Evolutionary conservation across 768 basidiomycete species (phyloP), one percentile per base, ranked within the genome.

Genomic region (Rubroboletus satanas): DNA sequence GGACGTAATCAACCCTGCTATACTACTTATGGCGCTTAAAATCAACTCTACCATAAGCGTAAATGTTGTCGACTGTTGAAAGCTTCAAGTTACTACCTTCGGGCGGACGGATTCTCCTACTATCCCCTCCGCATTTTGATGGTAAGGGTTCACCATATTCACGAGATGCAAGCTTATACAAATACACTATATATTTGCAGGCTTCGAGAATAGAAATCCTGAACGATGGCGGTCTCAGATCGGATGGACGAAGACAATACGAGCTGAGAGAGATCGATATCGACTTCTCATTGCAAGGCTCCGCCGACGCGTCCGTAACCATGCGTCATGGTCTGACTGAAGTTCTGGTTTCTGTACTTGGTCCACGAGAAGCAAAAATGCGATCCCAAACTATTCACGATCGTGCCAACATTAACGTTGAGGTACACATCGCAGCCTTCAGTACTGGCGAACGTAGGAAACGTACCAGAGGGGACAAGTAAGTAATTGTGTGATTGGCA

Each of bases 241-340:
- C 93, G 28, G 96, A 98, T 71, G 92, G 91, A 43, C 82, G 96
- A 44, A 79, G 88, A n/a, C 94, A 95, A 55, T 91, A 87, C 72
- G 96, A 98, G 68, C 77, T 98, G 32, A 85, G 96, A 48, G 83
- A 86, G 56, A 80, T 95, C 56, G 74, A 77, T 45, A 89, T 97
- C 71, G 83, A 88, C 66, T 83, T 97, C 45, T 78, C 85, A 5
- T 80, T 85, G 41, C 83, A 85, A 62, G 84, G 85, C 45, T 75
- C 79, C 38, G 89, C 94, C 37, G 94, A 98, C 62, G 96, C 96
- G 33, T 88, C 88, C 23, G 90, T 92, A 1, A 77, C 79, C 11
- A 81, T 96, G 60, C 80, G 84, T 4, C 95, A 98, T 68, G 97
- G 97, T 2, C 79, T 98, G 32, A 98, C 97, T 0, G 84, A 90